Conservation (phyloP, 2,329 filamentous ascomycete species). For the Rhynchosporium agropyri region DNA sequence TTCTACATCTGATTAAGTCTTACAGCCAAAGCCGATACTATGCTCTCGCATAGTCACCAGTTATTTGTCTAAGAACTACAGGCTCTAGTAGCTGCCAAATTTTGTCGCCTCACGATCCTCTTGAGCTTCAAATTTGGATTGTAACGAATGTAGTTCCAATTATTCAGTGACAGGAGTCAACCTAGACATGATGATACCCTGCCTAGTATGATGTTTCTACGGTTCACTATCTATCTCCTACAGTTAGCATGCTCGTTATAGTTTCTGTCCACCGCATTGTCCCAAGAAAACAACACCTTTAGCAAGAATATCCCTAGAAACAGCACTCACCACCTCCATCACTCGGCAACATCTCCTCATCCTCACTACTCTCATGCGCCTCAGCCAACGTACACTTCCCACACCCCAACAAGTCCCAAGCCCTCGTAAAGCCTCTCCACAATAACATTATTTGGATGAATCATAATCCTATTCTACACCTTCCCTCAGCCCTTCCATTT, state of each 20-base stretch:
- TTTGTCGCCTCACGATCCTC: no score
- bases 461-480: conserved; percentile 37
- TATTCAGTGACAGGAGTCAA: neutral
- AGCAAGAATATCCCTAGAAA: no score
- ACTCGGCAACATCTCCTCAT: conserved; percentile 38
- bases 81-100: no score
- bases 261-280: no score
- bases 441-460: conserved; percentile 39
- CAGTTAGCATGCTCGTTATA: no score
- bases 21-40: no score
- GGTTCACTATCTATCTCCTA: conserved; percentile 21
- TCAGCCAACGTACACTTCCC: conserved; percentile 41
- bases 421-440: conserved; percentile 38
- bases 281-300: no score
- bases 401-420: conserved; percentile 38
- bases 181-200: conserved; percentile 34
- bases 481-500: conserved; percentile 22
- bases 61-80: no score
- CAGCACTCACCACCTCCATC: conserved; percentile 26
- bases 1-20: no score
- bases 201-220: conserved; percentile 31
- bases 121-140: no score
- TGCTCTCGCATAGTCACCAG: no score
- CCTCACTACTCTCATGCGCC: conserved; percentile 40
- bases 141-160: no score